A percentile compares a stretch with the other conserved stretches of the same genome.
Evolutionary conservation across 2,329 filamentous ascomycete species (phyloP).

Genomic region (Tolypocladium tundrense): DNA sequence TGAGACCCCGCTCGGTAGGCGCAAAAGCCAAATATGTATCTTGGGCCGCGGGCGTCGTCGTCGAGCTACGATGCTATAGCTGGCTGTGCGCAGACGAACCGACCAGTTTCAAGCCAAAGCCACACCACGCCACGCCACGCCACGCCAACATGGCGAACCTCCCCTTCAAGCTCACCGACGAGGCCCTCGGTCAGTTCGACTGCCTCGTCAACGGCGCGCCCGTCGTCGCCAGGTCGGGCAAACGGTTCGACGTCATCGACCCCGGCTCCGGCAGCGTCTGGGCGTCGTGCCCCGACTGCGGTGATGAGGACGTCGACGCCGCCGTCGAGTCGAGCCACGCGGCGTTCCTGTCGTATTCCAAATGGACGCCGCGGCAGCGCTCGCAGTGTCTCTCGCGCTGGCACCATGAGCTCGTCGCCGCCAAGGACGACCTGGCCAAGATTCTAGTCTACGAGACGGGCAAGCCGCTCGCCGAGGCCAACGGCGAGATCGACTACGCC

Average conservation of each 20-base stretch:
- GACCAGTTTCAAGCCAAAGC: neutral
- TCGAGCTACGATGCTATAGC: neutral
- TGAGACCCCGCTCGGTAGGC: neutral
- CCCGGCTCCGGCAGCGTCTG: constrained; percentile 40
- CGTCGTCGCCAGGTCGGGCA: constrained; percentile 31
- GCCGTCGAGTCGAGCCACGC: constrained; percentile 24
- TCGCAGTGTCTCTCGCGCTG: constrained; percentile 24
- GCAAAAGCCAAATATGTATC: neutral
- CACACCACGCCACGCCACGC: neutral
- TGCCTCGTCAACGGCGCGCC: constrained; percentile 39
- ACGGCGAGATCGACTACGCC: constrained; percentile 46
- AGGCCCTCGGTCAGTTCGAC: constrained; percentile 35
- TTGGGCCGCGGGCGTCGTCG: neutral
- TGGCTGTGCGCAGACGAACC: neutral
- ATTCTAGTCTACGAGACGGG: constrained; percentile 40
- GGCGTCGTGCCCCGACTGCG: constrained; percentile 38
- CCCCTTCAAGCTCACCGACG: constrained; percentile 34
- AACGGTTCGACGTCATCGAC: constrained; percentile 41
- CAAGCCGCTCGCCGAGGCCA: constrained; percentile 43
- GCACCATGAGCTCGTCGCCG: constrained; percentile 23
- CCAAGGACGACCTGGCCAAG: constrained; percentile 27
- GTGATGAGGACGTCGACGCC: constrained; percentile 25
- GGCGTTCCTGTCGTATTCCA: constrained; percentile 27
- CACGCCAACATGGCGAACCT: constrained; percentile 7
- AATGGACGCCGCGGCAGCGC: constrained; percentile 23